Percentiles rank a stretch among this genome's conserved stretches.
Conservation (phyloP, 495 filamentous ascomycete species). For the Mytilinidion resinicola region DNA sequence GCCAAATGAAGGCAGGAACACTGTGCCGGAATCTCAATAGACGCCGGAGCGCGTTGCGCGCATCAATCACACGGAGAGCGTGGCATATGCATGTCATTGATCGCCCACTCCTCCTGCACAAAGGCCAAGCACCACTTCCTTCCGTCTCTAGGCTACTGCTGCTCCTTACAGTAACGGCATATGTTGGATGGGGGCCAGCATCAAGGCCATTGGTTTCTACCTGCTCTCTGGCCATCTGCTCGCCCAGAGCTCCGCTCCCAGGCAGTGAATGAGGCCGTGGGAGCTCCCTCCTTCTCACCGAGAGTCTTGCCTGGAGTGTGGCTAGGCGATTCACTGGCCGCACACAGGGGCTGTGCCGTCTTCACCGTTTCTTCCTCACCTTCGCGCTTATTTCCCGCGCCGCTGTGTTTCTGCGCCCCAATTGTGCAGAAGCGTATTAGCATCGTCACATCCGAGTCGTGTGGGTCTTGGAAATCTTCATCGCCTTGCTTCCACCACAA, state of each 20-base stretch:
- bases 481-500: neutral
- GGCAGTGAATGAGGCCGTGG: neutral
- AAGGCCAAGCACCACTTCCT: neutral
- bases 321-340: neutral
- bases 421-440: neutral
- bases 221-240: neutral
- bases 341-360: neutral
- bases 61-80: neutral
- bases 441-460: neutral
- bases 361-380: neutral
- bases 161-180: neutral
- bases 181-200: neutral
- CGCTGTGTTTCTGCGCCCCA: neutral
- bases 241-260: neutral
- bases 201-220: neutral
- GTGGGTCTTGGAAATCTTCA: neutral
- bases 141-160: neutral
- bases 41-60: slow-evolving; percentile 8
- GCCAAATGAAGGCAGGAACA: slow-evolving; percentile 6
- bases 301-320: no score
- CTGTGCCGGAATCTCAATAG: slow-evolving; percentile 7
- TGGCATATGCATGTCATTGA: slow-evolving; percentile 1
- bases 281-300: no score
- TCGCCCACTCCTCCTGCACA: neutral
- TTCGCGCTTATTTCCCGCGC: neutral